Conservation (phyloP, 164 flowering plant species). For the Dillenia turbinata region DNA sequence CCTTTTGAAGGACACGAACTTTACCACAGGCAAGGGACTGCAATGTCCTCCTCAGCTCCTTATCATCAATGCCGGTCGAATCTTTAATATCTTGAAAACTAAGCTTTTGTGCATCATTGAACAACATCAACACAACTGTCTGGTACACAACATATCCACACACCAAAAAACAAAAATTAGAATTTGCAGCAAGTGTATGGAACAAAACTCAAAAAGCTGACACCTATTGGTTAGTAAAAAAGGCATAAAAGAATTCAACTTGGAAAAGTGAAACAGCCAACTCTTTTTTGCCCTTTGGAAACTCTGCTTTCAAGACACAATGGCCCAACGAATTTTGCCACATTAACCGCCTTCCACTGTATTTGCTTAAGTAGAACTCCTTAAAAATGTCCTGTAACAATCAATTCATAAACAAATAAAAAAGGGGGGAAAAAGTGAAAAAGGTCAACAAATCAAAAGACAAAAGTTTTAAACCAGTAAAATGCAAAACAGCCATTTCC, state of each 20-base stretch:
- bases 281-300: slow-evolving; percentile 88
- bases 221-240: neutral
- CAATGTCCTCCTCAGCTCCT: slow-evolving; percentile 81
- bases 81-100: slow-evolving; percentile 83
- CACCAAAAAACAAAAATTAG: neutral
- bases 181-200: neutral
- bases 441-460: neutral
- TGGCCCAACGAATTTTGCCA: slow-evolving; percentile 96
- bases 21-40: slow-evolving; percentile 93
- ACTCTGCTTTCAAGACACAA: slow-evolving; percentile 82
- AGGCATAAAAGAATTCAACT: slow-evolving; percentile 33
- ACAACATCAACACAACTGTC: slow-evolving; percentile 89
- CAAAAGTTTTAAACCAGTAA: neutral
- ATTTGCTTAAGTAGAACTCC: slow-evolving; percentile 87
- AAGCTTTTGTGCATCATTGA: slow-evolving; percentile 77
- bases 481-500: neutral
- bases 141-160: slow-evolving; percentile 20
- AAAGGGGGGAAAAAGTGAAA: neutral
- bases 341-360: slow-evolving; percentile 91
- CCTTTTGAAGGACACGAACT: slow-evolving; percentile 87
- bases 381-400: slow-evolving; percentile 76
- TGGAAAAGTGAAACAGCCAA: slow-evolving; percentile 90
- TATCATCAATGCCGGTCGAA: slow-evolving; percentile 83
- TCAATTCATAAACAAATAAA: neutral
- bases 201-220: neutral